Base-by-base conservation (phyloP, 2,329 filamentous ascomycete species). In the Botrytis paeoniae region DNA sequence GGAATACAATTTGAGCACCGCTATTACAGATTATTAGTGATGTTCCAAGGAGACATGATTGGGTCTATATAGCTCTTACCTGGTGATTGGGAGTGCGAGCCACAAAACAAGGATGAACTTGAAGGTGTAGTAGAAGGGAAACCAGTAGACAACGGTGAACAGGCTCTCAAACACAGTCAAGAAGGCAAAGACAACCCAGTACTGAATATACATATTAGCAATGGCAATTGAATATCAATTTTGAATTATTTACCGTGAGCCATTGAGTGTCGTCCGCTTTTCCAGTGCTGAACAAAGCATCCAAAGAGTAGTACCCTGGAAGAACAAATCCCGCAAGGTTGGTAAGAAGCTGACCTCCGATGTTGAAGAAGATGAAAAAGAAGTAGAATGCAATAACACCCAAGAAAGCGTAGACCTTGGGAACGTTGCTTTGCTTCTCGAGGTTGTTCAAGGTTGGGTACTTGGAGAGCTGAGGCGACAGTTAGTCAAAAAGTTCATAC, bases 121-220 rank as follows among this genome's bases (percentile, higher is more conserved):
- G 92, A 99, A 98, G 82, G 95, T 95, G 86, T 93, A 99, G 92
- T 99, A 99, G 87, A 99, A 99, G 82, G 96, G 92, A 87, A 97
- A 94, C 93, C 93, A 97, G 89, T 96, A 96, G 76, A 95, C 92
- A 76, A 94, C 92, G 84, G 88, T 94, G 81, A 97, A 85, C 75
- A 92, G 88, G 83, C 92, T 94, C 88, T 97, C 93, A 79, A 94
- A 82, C 68, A 96, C 92, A 85, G 92, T 94, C 84, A 96, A 89
- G 84, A 93, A 91, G 72, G 93, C 86, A 81, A 93, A 96, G 75
- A 93, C 92, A 74, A 97, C 92, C 93, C 93, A 97, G 87, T 97
- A 97, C 91, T 93, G 25, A 59, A 25, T 61, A 18, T 3, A 65
- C 61, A 29, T 41, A 68, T 77, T 29, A 59, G 77, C 54, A 72